Evolutionary conservation across 2,329 filamentous ascomycete genomes (phyloP), one percentile per base, ranked within the genome.

Genomic region (Fusarium sp.): DNA sequence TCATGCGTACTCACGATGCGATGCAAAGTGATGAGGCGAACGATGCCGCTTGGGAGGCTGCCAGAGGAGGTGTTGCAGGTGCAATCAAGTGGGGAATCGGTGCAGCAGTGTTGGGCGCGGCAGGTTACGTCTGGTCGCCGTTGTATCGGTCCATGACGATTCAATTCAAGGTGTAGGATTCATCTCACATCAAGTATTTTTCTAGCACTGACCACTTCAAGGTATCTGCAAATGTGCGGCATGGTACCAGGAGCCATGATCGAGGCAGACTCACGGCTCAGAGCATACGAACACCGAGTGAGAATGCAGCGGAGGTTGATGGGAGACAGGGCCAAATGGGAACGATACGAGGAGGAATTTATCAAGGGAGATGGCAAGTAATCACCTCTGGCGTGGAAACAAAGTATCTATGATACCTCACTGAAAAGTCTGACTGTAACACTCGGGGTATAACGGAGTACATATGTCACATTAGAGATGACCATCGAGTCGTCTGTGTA

Each of bases 151-250:
- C 89, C 3, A 80, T 91, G 64, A 93, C 91, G 3, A 81, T 92
- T 48, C 91, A 93, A 75, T 93, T 93, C 79, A 93, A 93, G 81
- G 88, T 91, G 90, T 92, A 84, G 74, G 87, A 80, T 27, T 43
- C 31, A 53, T 57, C 29, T 27, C 11, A 20, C 29, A 36, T 21
- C 17, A 15, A 40, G 14, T 43, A 13, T 13, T 3, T 60, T 31
- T 14, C 21, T 50, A 27, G 20, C 41, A 62, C 55, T 57, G 45
- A 56, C 31, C 49, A 50, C 46, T 55, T 31, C 25, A 73, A 94
- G 92, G 29, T 95, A 93, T 75, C 82, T 94, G 17, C 91, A 94
- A 77, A 93, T 94, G 90, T 92, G 90, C n/a, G 90, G 88, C 62
- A 94, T 94, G 91, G 89, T 91, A n/a, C 74, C 93, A 33, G 92